phyloP scores from a whole-genome alignment of 164 flowering plant species.

The Warburgia ugandensis region DNA sequence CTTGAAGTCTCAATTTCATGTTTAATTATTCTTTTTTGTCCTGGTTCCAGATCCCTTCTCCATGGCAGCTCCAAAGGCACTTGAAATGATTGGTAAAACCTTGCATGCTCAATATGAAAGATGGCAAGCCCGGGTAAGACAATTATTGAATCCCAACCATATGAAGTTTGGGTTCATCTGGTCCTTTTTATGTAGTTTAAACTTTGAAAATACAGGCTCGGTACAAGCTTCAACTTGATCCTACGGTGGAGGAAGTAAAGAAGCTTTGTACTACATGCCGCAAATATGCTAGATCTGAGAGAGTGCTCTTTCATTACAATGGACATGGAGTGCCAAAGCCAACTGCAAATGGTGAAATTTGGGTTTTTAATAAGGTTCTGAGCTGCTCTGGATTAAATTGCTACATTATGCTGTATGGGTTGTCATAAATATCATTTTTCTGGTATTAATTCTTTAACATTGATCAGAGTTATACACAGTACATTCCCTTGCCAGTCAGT shows the following conservation, averaged over 20 bases:
- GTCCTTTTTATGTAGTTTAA: not conserved
- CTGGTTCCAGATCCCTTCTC: constrained; percentile 76
- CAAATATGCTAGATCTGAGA: constrained; percentile 80
- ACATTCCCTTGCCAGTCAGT: constrained; percentile 82
- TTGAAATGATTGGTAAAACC: constrained; percentile 76
- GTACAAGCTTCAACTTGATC: constrained; percentile 79
- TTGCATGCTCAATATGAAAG: constrained; percentile 81
- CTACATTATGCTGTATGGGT: too few species aligned
- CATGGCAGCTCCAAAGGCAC: constrained; percentile 87
- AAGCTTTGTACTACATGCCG: constrained; percentile 89
- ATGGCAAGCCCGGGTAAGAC: constrained; percentile 91
- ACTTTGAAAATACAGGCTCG: constrained; percentile 53
- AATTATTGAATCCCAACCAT: not conserved
- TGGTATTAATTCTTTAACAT: constrained; percentile 2
- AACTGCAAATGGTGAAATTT: constrained; percentile 91
- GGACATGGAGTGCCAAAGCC: constrained; percentile 99
- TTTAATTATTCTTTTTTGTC: not conserved
- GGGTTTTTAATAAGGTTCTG: constrained; percentile 89
- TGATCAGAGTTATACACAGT: constrained; percentile 84
- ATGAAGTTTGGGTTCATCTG: constrained; percentile 3
- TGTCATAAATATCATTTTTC: not conserved
- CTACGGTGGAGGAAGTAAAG: constrained; percentile 90
- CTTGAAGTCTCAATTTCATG: too few species aligned
- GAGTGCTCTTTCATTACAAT: constrained; percentile 94
- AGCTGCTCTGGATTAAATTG: constrained; percentile 2